These are phyloP conservation scores for Fraxinus sp. DNA, from an alignment of 305 asterid species.

Conservation along the genomic window DNA sequence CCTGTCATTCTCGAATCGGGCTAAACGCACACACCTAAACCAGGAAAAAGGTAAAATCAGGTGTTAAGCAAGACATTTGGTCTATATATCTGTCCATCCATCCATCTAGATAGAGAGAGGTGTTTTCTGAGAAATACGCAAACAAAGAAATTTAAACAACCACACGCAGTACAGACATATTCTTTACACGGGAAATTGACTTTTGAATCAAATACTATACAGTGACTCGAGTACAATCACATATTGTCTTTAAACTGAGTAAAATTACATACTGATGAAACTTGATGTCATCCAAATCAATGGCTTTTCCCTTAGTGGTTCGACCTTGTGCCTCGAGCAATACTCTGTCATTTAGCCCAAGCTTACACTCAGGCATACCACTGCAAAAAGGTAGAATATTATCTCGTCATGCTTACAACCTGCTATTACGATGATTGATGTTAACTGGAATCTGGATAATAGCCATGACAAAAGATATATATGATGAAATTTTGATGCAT, in stretches of 20 bases:
- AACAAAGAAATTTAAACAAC: not conserved
- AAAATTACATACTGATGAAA: slow-evolving; percentile 81
- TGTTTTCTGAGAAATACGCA: not conserved
- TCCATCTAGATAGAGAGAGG: not conserved
- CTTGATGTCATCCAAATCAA: slow-evolving; percentile 94
- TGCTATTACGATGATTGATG: not conserved
- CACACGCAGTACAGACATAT: not conserved
- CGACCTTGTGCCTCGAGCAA: slow-evolving; percentile 95
- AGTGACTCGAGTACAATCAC: slow-evolving; percentile 7
- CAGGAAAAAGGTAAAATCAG: slow-evolving; percentile 27
- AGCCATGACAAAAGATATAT: not conserved
- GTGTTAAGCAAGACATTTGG: slow-evolving; percentile 1
- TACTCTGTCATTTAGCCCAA: slow-evolving; percentile 90
- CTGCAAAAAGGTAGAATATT: slow-evolving; percentile 48
- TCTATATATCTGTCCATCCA: not conserved
- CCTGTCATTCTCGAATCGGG: slow-evolving; percentile 88
- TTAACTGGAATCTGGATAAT: not conserved
- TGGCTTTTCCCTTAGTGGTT: slow-evolving; percentile 87
- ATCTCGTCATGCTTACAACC: not conserved
- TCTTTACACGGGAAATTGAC: not conserved
- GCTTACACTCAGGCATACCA: slow-evolving; percentile 99
- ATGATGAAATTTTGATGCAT: not conserved
- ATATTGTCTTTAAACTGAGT: not conserved
- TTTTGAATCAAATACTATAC: not conserved
- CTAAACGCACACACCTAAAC: slow-evolving; percentile 87